Evolutionary conservation across 2,329 filamentous ascomycete genomes (phyloP).

Genomic region (Beauveria brongniartii): DNA sequence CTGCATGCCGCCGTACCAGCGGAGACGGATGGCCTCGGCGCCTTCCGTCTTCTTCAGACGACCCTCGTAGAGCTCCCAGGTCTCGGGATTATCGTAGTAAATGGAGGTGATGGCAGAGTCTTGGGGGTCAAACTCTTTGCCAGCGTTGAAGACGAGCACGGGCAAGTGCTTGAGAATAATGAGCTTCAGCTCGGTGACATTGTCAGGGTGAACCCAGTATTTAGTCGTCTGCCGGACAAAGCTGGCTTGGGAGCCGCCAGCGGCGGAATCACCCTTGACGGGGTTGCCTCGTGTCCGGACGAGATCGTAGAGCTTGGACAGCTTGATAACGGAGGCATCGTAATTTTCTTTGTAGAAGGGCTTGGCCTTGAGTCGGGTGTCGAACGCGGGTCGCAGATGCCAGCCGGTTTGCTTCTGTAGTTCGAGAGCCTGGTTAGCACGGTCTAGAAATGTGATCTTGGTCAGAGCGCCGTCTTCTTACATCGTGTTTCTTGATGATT

Average conservation of each 20-base stretch:
- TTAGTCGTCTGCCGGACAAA: slow-evolving; percentile 97
- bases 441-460: no score
- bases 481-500: slow-evolving; percentile 99
- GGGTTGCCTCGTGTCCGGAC: slow-evolving; percentile 91
- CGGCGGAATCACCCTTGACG: slow-evolving; percentile 81
- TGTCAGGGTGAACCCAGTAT: slow-evolving; percentile 98
- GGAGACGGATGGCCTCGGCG: slow-evolving; percentile 87
- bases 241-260: slow-evolving; percentile 86
- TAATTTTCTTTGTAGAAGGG: slow-evolving; percentile 99
- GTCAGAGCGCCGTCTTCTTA: slow-evolving; percentile 32
- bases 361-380: slow-evolving; percentile 85
- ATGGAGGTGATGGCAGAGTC: slow-evolving; percentile 97
- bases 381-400: slow-evolving; percentile 93
- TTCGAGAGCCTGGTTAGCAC: neutral
- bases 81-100: slow-evolving; percentile 93
- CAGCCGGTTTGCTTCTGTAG: slow-evolving; percentile 82
- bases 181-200: slow-evolving; percentile 95
- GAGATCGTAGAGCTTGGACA: slow-evolving; percentile 91
- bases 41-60: slow-evolving; percentile 96
- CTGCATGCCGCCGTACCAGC: slow-evolving; percentile 98
- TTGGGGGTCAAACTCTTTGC: slow-evolving; percentile 86
- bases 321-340: slow-evolving; percentile 87
- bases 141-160: slow-evolving; percentile 93
- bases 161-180: slow-evolving; percentile 96
- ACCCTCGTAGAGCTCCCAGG: slow-evolving; percentile 89